A percentile compares a stretch with the other conserved stretches of the same genome.
Conservation (phyloP, 169 alveolate genomes). For the Plasmodium berghei region DNA sequence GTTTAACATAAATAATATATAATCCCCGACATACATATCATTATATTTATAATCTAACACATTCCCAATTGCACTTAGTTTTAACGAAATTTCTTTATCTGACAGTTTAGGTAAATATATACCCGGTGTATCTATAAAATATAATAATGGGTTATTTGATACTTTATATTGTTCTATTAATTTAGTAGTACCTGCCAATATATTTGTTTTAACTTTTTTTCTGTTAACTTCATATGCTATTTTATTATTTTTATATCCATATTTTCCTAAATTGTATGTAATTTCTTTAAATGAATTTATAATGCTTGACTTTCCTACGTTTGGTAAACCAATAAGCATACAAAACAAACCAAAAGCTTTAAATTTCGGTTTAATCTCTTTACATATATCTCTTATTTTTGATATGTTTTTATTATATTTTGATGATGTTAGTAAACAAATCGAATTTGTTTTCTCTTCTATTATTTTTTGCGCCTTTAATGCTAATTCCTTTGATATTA, state of each 20-base stretch:
- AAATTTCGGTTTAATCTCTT: slow-evolving; percentile 73
- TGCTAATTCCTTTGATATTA: slow-evolving; percentile 63
- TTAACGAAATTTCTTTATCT: slow-evolving; percentile 85
- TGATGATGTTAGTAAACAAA: slow-evolving; percentile 65
- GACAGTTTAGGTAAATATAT: slow-evolving; percentile 78
- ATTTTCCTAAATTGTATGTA: slow-evolving; percentile 54
- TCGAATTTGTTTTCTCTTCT: slow-evolving; percentile 55
- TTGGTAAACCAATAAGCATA: slow-evolving; percentile 96
- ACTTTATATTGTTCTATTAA: slow-evolving; percentile 48
- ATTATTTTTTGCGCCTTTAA: slow-evolving; percentile 56
- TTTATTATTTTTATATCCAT: slow-evolving; percentile 58
- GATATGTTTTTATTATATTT: slow-evolving; percentile 60
- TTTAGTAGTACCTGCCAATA: slow-evolving; percentile 72
- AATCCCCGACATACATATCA: slow-evolving; percentile 85
- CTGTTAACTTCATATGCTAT: slow-evolving; percentile 71
- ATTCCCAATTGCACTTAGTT: slow-evolving; percentile 87
- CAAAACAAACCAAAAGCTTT: slow-evolving; percentile 59
- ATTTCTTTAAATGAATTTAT: slow-evolving; percentile 88
- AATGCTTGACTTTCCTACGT: slow-evolving; percentile 98
- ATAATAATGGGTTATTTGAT: slow-evolving; percentile 63
- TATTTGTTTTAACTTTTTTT: slow-evolving; percentile 48
- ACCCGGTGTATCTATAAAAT: slow-evolving; percentile 71
- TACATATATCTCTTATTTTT: slow-evolving; percentile 69
- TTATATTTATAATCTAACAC: slow-evolving; percentile 89
- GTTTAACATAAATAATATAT: slow-evolving; percentile 82